A percentile compares a stretch with the other conserved stretches of the same genome.
phyloP scores from a whole-genome alignment of 768 basidiomycete species.

The Boletus sensibilis region DNA sequence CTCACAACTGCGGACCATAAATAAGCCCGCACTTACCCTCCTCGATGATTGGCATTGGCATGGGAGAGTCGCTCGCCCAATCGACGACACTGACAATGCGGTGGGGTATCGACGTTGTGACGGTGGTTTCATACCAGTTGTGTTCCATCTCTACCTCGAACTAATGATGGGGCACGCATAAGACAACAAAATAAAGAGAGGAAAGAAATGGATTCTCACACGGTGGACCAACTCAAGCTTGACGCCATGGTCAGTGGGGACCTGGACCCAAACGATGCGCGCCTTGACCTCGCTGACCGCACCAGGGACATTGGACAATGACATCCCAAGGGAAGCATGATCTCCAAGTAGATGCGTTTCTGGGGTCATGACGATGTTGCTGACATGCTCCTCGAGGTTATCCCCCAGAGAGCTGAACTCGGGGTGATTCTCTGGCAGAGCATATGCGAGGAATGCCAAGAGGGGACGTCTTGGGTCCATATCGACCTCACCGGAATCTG shows the following conservation, averaged over 20 bases:
- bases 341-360: conserved; percentile 48
- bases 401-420: conserved; percentile 44
- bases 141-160: conserved; percentile 92
- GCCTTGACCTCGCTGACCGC: conserved; percentile 80
- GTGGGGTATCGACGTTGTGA: conserved; percentile 72
- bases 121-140: conserved; percentile 94
- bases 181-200: background rate
- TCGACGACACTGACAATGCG: conserved; percentile 88
- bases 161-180: conserved; percentile 32
- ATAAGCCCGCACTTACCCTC: conserved; percentile 16
- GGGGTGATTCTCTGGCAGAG: conserved; percentile 49
- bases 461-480: conserved; percentile 54
- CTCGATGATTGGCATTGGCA: conserved; percentile 27
- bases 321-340: conserved; percentile 37
- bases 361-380: conserved; percentile 46
- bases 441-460: conserved; percentile 76
- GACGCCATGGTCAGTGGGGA: conserved; percentile 63
- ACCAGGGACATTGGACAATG: conserved; percentile 55
- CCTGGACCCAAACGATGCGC: conserved; percentile 76
- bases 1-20: background rate
- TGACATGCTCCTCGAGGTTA: conserved; percentile 50
- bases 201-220: conserved; percentile 12
- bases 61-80: conserved; percentile 83
- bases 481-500: conserved; percentile 26
- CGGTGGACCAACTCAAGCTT: conserved; percentile 68